Conservation (phyloP, 805 yeast genomes). For the Zygoascus flipseniorum region DNA sequence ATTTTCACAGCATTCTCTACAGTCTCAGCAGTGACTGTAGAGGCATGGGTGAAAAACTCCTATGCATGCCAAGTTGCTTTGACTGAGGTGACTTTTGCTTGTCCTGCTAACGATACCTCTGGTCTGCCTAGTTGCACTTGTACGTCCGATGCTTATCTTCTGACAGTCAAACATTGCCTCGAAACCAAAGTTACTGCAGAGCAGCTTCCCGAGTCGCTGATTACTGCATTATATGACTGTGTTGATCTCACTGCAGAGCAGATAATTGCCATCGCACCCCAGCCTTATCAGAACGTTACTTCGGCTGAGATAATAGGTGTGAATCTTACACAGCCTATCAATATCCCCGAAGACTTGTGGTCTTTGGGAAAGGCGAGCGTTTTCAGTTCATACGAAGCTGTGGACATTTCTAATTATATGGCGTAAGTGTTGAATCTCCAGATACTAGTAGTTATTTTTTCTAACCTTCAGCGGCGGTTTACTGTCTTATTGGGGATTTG, state of each 20-base stretch:
- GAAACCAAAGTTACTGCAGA: not conserved
- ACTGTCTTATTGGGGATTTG: slow-evolving; percentile 7
- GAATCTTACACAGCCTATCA: not conserved
- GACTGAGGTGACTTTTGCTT: not conserved
- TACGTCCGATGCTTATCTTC: not conserved
- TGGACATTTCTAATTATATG: not conserved
- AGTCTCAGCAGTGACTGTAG: not conserved
- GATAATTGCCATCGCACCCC: not conserved
- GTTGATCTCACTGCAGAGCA: not conserved
- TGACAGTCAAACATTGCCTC: not conserved
- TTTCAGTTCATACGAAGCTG: not conserved
- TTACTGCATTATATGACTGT: not conserved
- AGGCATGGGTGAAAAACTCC: not conserved
- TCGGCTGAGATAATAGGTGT: not conserved
- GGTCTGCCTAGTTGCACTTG: not conserved
- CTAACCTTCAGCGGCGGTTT: slow-evolving; percentile 2
- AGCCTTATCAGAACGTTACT: not conserved
- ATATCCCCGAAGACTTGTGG: not conserved
- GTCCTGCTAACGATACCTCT: not conserved
- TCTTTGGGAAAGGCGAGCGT: not conserved
- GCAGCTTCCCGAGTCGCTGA: too few species aligned
- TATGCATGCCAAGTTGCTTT: not conserved
- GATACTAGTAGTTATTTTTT: not conserved
- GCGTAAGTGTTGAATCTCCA: not conserved
- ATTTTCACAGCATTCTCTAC: not conserved